Conservation (phyloP, 2,329 filamentous ascomycete genomes). For the Pleochaeta shiraiana region DNA sequence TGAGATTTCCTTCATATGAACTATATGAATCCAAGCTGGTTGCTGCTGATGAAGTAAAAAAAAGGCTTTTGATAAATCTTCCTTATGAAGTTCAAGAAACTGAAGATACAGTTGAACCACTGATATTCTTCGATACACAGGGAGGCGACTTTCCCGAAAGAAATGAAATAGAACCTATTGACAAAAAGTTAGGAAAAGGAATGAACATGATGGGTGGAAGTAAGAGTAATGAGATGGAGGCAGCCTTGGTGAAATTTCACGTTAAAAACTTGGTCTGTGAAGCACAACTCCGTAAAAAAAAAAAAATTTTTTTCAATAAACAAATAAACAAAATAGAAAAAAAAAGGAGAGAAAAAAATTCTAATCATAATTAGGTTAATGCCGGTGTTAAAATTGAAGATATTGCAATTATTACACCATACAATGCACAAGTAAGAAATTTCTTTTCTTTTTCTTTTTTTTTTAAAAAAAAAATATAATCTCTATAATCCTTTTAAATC, state of each 20-base stretch:
- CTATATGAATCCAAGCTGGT: constrained; percentile 67
- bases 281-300: neutral
- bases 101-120: constrained; percentile 69
- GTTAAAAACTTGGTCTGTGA: constrained; percentile 43
- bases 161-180: constrained; percentile 43
- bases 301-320: neutral
- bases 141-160: constrained; percentile 80
- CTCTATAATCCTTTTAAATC: neutral
- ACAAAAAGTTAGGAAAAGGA: constrained; percentile 25
- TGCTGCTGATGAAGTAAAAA: constrained; percentile 59
- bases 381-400: constrained; percentile 65
- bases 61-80: constrained; percentile 52
- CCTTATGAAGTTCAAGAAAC: constrained; percentile 56
- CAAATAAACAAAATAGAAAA: too few species aligned
- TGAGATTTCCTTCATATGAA: constrained; percentile 79
- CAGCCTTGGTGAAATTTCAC: constrained; percentile 56
- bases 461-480: neutral
- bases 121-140: constrained; percentile 93
- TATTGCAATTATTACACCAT: constrained; percentile 86
- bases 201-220: constrained; percentile 37
- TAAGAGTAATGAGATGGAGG: constrained; percentile 87
- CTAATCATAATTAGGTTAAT: too few species aligned
- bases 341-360: too few species aligned
- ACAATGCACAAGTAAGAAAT: constrained; percentile 60
- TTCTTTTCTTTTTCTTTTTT: neutral